Base-by-base conservation (phyloP, 192 early-diverging fungal genomes). In the Umbelopsis sp. region DNA sequence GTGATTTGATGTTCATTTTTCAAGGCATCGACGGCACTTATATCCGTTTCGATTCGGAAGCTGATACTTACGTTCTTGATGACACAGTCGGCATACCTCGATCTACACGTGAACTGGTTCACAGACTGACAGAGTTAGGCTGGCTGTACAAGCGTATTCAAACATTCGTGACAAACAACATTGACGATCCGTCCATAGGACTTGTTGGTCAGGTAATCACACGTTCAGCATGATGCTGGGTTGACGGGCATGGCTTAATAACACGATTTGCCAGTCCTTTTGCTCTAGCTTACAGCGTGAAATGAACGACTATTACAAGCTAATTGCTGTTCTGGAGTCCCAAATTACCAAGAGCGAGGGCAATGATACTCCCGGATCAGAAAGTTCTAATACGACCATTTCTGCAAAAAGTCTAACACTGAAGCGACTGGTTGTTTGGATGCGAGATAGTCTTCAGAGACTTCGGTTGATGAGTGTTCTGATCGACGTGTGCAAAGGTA, bases 21-120 rank as follows among this genome's bases (percentile, higher is more conserved):
- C 97, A 99, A 77, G 97, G 93, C 0, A 92, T 99, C 55, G 91
- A 97, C 77, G 97, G 97, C 33, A 86, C 86, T 65, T 91, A 89
- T 70, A 82, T 97, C 18, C 87, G 86, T 64, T 95, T 85, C 70
- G 86, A 91, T 66, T 21, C 68, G 10, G 67, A 71, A 9, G 51
- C 72, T 5, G 79, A 82, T 15, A 78, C 82, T 0, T 95, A 87
- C 68, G 69, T 71, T 1, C 72, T 96, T 18, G 78, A 83, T 53
- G 72, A 80, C 2, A 81, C 83, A 46, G 86, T 87, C 8, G 66
- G 68, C 7, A 69, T 92, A n/a, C 73, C 87, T 8, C 66, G 85
- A 35, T 88, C 94, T 0, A 87, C 87, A 0, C 83, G 90, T 18
- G 83, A 88, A 9, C 81, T 95, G 70, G 76, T 93, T 15, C 72